phyloP scores from a whole-genome alignment of 192 early-diverging fungal genomes.

The Geranomyces variabilis region DNA sequence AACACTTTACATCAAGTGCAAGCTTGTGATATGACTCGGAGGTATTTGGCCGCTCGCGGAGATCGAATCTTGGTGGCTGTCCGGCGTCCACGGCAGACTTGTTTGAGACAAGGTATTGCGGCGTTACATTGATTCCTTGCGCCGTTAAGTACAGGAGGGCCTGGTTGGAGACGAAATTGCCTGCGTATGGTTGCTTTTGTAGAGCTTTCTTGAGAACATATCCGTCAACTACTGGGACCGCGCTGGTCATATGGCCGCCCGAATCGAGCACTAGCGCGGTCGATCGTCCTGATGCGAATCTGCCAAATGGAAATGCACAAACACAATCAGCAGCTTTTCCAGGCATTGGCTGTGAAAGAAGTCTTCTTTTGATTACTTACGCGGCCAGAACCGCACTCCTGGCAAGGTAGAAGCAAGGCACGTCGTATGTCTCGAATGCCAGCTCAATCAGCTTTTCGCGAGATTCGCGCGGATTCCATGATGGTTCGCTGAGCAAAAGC shows the following conservation, averaged over 20 bases:
- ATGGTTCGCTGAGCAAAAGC: conserved; percentile 85
- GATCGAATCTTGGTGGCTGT: conserved; percentile 54
- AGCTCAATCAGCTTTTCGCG: conserved; percentile 89
- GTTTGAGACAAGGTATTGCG: conserved; percentile 79
- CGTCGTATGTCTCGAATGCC: conserved; percentile 92
- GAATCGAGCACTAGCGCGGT: conserved; percentile 92
- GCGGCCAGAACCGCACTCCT: conserved; percentile 91
- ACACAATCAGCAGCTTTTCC: conserved; percentile 13
- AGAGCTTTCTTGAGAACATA: conserved; percentile 90
- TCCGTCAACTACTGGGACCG: conserved; percentile 96
- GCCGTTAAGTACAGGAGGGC: conserved; percentile 66
- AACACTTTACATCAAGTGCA: conserved; percentile 66
- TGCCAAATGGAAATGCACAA: conserved; percentile 37
- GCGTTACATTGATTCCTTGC: conserved; percentile 62
- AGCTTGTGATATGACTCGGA: conserved; percentile 71
- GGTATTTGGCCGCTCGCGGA: conserved; percentile 61
- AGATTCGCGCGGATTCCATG: conserved; percentile 84
- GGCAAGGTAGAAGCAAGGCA: conserved; percentile 93
- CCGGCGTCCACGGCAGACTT: conserved; percentile 78
- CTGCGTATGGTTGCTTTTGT: conserved; percentile 73
- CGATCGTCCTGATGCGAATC: conserved; percentile 85
- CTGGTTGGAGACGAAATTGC: conserved; percentile 80
- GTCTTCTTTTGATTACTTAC: conserved; percentile 39
- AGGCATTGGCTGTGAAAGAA: too few relatives aligned
- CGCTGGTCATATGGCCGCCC: conserved; percentile 85